These are phyloP conservation scores for Calvatia gigantea DNA, from an alignment of 768 basidiomycete species.

Conservation along the genomic window DNA sequence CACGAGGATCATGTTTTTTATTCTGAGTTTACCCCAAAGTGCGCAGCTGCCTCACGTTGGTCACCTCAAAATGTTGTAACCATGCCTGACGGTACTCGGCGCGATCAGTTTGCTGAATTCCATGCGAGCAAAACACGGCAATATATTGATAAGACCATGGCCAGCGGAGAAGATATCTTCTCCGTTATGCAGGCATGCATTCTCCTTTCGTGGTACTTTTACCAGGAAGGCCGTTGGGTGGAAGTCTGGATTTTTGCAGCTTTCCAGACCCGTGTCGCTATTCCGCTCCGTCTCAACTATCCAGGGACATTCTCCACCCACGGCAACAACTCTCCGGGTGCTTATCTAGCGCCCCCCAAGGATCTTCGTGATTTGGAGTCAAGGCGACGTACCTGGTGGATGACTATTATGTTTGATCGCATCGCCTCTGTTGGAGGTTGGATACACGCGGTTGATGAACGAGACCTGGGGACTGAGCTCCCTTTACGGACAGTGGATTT, in stretches of 20 bases:
- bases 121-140: constrained; percentile 85
- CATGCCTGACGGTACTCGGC: constrained; percentile 68
- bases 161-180: constrained; percentile 85
- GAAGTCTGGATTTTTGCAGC: constrained; percentile 91
- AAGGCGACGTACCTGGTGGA: constrained; percentile 86
- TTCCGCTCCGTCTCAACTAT: constrained; percentile 81
- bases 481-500: constrained; percentile 76
- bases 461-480: constrained; percentile 81
- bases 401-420: constrained; percentile 84
- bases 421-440: constrained; percentile 80
- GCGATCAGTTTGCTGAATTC: constrained; percentile 85
- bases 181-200: constrained; percentile 85
- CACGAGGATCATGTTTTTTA: constrained; percentile 14
- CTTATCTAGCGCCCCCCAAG: constrained; percentile 78
- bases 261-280: constrained; percentile 78
- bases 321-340: constrained; percentile 64
- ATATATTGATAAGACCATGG: constrained; percentile 87
- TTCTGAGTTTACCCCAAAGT: constrained; percentile 37
- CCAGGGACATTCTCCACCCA: constrained; percentile 79
- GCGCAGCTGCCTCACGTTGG: constrained; percentile 82
- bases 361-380: constrained; percentile 74
- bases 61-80: constrained; percentile 65
- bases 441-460: constrained; percentile 82
- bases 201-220: constrained; percentile 87
- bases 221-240: constrained; percentile 86